Evolutionary conservation across 306 rosid genomes (phyloP), one percentile per base, ranked within the genome.

Genomic region (Pyrus pyrifolia): DNA sequence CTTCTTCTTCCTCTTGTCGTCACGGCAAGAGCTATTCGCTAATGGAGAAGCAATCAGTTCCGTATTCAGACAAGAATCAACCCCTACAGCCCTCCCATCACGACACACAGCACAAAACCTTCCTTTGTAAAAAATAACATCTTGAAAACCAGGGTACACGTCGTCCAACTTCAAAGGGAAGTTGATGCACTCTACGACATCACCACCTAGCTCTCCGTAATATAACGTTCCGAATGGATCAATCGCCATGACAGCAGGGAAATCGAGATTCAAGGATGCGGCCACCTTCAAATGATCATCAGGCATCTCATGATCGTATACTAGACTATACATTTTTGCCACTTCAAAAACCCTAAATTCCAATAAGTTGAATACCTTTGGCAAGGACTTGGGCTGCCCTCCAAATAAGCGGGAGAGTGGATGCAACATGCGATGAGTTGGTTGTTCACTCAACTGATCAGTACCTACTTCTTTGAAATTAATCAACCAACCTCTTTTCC

Each of bases 401-500:
- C 0, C 25, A 55, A 6, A 15, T 21, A 19, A 6, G 21, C 23
- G 23, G 23, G 60, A 55, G 4, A 55, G 68, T 4, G 84, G 81
- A 25, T 82, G 35, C 18, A 29, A 7, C 21, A 13, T 29, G 8
- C 60, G 60, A 55, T 61, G 67, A 12, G 38, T 61, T 61, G 29
- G 15, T 46, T 46, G 52, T 46, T 46, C 17, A 46, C 52, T 15
- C 18, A 14, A 4, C 52, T 13, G 52, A 14, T 46, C 52, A 46
- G 52, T 15, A 46, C 8, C 38, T 11, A 27, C 3, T 12, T 77
- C 76, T 45, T 22, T 18, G 17, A 79, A 58, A 68, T 70, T 74
- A 0, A 79, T 11, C 69, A 87, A 23, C 84, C 83, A 84, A 18
- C 61, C 2, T 72, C 78, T 72, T 77, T 70, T 8, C 29, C 55